A percentile compares a stretch with the other conserved stretches of the same genome.
Conservation (phyloP, 140 eudicot genomes). For the Bidens hawaiensis region DNA sequence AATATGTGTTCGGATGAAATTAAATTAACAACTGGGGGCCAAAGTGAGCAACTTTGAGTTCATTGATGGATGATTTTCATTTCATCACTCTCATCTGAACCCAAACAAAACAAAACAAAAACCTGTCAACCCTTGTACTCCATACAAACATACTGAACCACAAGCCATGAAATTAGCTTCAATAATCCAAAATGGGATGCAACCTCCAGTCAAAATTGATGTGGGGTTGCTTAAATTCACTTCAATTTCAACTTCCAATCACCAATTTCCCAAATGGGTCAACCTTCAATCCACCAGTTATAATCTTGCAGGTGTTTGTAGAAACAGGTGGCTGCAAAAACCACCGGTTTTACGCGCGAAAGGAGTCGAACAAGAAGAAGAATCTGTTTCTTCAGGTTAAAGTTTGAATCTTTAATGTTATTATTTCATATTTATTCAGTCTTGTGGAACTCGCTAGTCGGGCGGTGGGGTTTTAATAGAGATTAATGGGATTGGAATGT, state of each 20-base stretch:
- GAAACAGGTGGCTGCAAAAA: constrained; percentile 30
- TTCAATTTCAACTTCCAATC: constrained; percentile 20
- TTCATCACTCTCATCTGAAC: too few relatives aligned
- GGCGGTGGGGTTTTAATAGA: too few relatives aligned
- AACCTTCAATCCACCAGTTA: constrained; percentile 24
- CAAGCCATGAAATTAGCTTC: constrained; percentile 56
- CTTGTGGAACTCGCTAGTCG: too few relatives aligned
- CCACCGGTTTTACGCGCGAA: constrained; percentile 36
- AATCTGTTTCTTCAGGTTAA: constrained; percentile 49
- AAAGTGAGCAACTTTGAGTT: too few relatives aligned
- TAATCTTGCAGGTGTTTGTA: constrained; percentile 36
- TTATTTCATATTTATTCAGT: too few relatives aligned
- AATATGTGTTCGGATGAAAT: too few relatives aligned
- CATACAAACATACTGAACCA: constrained; percentile 4
- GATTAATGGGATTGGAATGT: too few relatives aligned
- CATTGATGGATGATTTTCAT: too few relatives aligned
- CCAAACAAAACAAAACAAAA: too few relatives aligned
- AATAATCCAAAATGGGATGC: constrained; percentile 40
- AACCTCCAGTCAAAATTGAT: constrained; percentile 24
- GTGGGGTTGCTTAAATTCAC: constrained; percentile 24
- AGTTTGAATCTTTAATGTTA: background rate
- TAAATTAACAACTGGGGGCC: too few relatives aligned
- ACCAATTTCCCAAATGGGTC: constrained; percentile 31
- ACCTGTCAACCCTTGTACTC: background rate
- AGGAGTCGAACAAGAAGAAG: constrained; percentile 60